Evolutionary conservation across 2,329 filamentous ascomycete genomes (phyloP).

Genomic region (Didymella keratinophila): DNA sequence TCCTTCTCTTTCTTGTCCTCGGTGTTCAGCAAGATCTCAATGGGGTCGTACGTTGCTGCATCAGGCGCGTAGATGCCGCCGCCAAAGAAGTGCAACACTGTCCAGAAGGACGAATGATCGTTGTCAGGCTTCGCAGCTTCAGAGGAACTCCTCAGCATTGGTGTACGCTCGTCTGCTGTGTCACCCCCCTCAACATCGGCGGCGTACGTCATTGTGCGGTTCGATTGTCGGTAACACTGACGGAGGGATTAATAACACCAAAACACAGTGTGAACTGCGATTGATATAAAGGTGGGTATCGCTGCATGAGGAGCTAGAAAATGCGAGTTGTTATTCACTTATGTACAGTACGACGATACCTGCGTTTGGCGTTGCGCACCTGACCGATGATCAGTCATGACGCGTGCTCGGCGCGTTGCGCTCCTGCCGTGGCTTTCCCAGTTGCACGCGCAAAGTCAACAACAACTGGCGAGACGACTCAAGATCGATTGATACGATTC

Average conservation of each 20-base stretch:
- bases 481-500: not conserved
- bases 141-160: conserved; percentile 30
- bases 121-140: conserved; percentile 15
- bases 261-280: not conserved
- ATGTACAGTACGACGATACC: conserved; percentile 13
- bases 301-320: conserved; percentile 5
- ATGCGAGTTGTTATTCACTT: conserved; percentile 1
- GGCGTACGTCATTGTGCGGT: conserved; percentile 31
- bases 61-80: conserved; percentile 47
- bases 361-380: conserved; percentile 1
- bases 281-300: conserved; percentile 8
- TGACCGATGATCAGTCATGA: conserved; percentile 20
- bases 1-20: conserved; percentile 46
- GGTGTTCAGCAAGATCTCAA: conserved; percentile 49
- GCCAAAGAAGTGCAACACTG: conserved; percentile 41
- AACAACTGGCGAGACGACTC: not conserved
- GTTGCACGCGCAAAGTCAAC: conserved; percentile 7
- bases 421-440: conserved; percentile 3
- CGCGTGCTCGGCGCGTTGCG: conserved; percentile 8
- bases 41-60: conserved; percentile 47
- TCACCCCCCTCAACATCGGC: conserved; percentile 31
- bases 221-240: conserved; percentile 11
- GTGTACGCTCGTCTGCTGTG: conserved; percentile 31
- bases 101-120: conserved; percentile 16
- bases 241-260: not conserved